Evolutionary conservation across 257 asterid species (phyloP), one percentile per base, ranked within the genome.

Genomic region (Gynochthodes officinalis): DNA sequence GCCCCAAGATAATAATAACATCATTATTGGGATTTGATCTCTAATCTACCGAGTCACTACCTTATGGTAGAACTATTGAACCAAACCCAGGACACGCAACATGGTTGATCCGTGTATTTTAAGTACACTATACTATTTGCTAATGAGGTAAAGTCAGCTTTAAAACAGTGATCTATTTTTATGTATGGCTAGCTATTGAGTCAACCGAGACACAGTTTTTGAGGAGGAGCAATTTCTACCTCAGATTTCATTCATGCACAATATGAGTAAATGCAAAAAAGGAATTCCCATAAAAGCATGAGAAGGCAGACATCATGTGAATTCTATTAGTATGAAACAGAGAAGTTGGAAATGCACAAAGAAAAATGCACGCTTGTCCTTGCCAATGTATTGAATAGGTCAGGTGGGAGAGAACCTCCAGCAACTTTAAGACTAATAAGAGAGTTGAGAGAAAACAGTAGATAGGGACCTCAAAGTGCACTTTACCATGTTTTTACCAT

Each of bases 221-320:
- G 21, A 35, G 25, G 23, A n/a, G 10, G 60, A 48, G 39, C 21
- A 2, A 33, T 10, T 21, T 50, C 4, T 40, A 42, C 15, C 39
- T 42, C 63, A 52, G 37, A 52, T n/a, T 35, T 37, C 21, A 35
- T 21, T 1, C 66, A 15, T 44, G 58, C 9, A 67, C 44, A 43
- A 72, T 71, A 46, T 43, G 62, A 27, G 9, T 19, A n/a, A 42
- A 15, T 44, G 4, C 28, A 19, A 21, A 4, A 15, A 33, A 14
- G 32, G 6, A 46, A n/a, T 14, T n/a, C 33, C 10, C 25, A 5
- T 62, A 49, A 65, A 58, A 23, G 64, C 58, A 76, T 52, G 64
- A 68, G 67, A 43, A 71, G 82, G 85, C 90, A 80, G 77, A 79
- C 46, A 77, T 85, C 92, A 80, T 80, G 88, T 87, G 92, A 85